phyloP scores from a whole-genome alignment of 2,329 filamentous ascomycete species.

The Fusarium ramigenum region DNA sequence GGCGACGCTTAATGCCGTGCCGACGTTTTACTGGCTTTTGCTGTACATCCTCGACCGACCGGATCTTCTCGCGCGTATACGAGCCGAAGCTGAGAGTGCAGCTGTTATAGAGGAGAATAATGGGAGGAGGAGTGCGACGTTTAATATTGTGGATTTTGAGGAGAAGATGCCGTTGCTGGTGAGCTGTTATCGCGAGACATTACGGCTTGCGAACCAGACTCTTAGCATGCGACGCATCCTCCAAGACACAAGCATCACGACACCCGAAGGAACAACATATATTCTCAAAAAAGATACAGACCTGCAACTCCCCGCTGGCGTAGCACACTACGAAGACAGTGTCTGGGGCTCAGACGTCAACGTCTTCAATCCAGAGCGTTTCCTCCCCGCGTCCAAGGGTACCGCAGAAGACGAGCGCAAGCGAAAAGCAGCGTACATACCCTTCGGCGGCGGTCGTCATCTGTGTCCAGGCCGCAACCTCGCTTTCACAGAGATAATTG shows the following conservation, averaged over 20 bases:
- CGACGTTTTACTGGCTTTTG: slow-evolving; percentile 51
- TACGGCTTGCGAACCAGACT: slow-evolving; percentile 53
- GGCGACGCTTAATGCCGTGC: slow-evolving; percentile 49
- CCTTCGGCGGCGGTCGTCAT: slow-evolving; percentile 48
- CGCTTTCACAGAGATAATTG: slow-evolving; percentile 47
- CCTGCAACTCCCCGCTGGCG: slow-evolving; percentile 42
- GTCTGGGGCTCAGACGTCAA: slow-evolving; percentile 40
- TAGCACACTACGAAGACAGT: slow-evolving; percentile 32
- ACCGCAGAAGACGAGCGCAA: slow-evolving; percentile 15
- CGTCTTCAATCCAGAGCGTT: slow-evolving; percentile 40
- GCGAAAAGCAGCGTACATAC: slow-evolving; percentile 40
- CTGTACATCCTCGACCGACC: slow-evolving; percentile 43
- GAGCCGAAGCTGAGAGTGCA: slow-evolving; percentile 31
- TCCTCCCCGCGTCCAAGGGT: slow-evolving; percentile 9
- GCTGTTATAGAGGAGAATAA: not conserved
- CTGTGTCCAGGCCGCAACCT: slow-evolving; percentile 48
- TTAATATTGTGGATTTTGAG: slow-evolving; percentile 52
- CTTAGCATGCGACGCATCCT: slow-evolving; percentile 53
- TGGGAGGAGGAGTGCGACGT: slow-evolving; percentile 19
- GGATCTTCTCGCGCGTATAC: slow-evolving; percentile 30
- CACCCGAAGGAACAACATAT: slow-evolving; percentile 37
- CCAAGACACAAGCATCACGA: slow-evolving; percentile 51
- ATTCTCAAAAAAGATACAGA: slow-evolving; percentile 45
- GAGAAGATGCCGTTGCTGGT: slow-evolving; percentile 54
- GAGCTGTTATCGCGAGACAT: slow-evolving; percentile 55